phyloP scores from a whole-genome alignment of 257 asterid species.

The Plantago major region DNA sequence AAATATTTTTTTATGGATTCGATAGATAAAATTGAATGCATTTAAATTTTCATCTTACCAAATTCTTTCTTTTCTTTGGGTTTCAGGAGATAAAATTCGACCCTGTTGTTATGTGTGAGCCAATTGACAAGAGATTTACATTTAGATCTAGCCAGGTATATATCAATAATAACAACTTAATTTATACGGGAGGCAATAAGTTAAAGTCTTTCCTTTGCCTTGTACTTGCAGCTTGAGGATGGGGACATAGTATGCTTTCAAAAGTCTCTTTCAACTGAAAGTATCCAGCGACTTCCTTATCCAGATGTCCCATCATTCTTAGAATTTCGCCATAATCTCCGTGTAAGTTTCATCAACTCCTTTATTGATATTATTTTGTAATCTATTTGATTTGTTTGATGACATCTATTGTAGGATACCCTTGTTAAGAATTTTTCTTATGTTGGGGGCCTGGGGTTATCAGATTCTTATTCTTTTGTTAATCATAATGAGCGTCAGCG shows the following conservation, averaged over 20 bases:
- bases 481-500: too few species aligned
- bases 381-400: not conserved
- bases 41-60: not conserved
- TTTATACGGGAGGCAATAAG: not conserved
- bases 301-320: slow-evolving; percentile 31
- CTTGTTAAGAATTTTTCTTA: too few species aligned
- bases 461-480: too few species aligned
- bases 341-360: slow-evolving; percentile 9
- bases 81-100: slow-evolving; percentile 33
- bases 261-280: slow-evolving; percentile 21
- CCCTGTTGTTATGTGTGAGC: slow-evolving; percentile 30
- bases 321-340: slow-evolving; percentile 27
- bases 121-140: slow-evolving; percentile 23
- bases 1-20: not conserved
- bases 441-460: too few species aligned
- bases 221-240: slow-evolving; percentile 29
- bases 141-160: slow-evolving; percentile 31
- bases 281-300: slow-evolving; percentile 13
- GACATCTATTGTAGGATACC: too few species aligned
- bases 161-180: slow-evolving; percentile 5
- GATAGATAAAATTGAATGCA: not conserved
- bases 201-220: slow-evolving; percentile 7
- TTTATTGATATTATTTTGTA: not conserved
- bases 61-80: not conserved
- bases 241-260: slow-evolving; percentile 38